Base-by-base conservation (phyloP, 768 basidiomycete species). In the Aureoboletus auriporus region DNA sequence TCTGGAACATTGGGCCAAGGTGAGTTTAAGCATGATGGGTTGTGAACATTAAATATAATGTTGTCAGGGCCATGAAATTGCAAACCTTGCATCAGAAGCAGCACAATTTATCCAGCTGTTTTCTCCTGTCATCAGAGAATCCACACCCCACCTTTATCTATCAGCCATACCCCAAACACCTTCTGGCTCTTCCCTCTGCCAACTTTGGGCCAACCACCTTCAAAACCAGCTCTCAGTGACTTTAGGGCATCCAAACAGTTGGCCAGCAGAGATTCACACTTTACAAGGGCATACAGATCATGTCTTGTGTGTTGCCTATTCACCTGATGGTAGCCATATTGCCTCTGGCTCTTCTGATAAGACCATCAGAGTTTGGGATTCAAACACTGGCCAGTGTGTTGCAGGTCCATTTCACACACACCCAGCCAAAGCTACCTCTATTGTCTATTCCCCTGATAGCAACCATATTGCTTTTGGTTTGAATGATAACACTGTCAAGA, bases 141-240 rank as follows among this genome's bases (percentile, higher is more conserved):
- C 69, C 39, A 59, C 64, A 14, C 66, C 70, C 8, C 71, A 73
- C 36, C 63, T 73, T 8, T 74, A 73, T 49, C 13, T 73, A 6
- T 73, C 72, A 28, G 72, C 68, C 16, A 51, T 73, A 31, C 62
- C 70, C 8, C 69, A 69, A 34, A 51, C 60, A 10, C 69, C 72
- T 2, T 47, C 34, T 1, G 50, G 54, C 27, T 67, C 64, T 26
- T 34, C 46, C 8, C 51, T 73, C 3, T 61, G 31, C 37, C 53
- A 33, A 47, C 55, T 39, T 52, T 66, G 30, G 65, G 63, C 9
- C 14, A 35, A 29, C 47, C 55, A 58, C 56, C 52, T 53, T 14
- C 23, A 58, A 37, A 45, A 48, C 12, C 31, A 52, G 59, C 40
- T 55, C 28, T 48, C 27, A 35, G 50, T 57, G 4, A 31, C 13